A percentile compares a stretch with the other conserved stretches of the same genome.
Conservation (phyloP, 352 stramenopile genomes). For the Elongisporangium prolatum region DNA sequence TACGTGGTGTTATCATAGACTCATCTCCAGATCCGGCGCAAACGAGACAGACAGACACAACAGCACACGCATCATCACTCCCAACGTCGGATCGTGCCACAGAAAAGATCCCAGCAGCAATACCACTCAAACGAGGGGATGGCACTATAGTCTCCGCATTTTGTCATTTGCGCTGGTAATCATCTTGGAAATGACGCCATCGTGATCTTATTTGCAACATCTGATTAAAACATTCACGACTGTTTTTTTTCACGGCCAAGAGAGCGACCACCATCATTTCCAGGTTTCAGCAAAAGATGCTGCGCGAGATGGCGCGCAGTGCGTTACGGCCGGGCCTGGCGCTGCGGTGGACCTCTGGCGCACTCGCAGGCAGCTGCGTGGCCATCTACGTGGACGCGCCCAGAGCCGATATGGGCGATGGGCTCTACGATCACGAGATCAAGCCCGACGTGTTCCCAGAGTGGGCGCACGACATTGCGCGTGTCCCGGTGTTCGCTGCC, state of each 20-base stretch:
- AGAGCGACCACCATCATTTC: neutral
- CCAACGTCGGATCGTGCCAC: neutral
- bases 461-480: constrained; percentile 60
- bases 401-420: constrained; percentile 47
- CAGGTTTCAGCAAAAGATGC: neutral
- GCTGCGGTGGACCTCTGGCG: constrained; percentile 4
- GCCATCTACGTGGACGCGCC: constrained; percentile 64
- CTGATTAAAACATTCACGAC: neutral
- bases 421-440: constrained; percentile 24
- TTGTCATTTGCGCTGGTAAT: neutral
- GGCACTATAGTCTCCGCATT: neutral
- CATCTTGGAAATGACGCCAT: neutral
- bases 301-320: neutral
- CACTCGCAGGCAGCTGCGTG: neutral
- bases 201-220: neutral
- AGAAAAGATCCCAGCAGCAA: neutral
- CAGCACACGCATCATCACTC: neutral
- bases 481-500: constrained; percentile 39
- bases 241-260: neutral
- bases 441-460: constrained; percentile 47
- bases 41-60: neutral
- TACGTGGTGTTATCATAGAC: neutral
- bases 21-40: neutral
- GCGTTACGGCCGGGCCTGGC: constrained; percentile 10
- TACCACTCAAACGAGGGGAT: neutral